phyloP scores from a whole-genome alignment of 176 grass and related monocot species.

The Elymus sibiricus region DNA sequence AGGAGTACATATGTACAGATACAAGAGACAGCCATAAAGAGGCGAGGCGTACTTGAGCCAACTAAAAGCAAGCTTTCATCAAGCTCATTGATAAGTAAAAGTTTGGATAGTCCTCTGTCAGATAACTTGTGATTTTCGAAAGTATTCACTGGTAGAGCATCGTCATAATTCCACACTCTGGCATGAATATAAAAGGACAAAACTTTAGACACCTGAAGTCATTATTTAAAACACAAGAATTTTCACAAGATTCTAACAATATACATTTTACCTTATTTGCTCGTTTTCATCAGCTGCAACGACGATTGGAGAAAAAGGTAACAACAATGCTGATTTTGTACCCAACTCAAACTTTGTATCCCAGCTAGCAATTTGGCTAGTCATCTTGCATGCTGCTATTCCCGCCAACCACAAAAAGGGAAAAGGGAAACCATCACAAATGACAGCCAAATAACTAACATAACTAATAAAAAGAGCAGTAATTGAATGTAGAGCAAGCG shows the following conservation, averaged over 20 bases:
- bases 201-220: conserved; percentile 31
- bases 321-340: conserved; percentile 71
- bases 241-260: not conserved
- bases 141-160: conserved; percentile 65
- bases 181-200: conserved; percentile 16
- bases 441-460: conserved; percentile 19
- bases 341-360: conserved; percentile 87
- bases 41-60: conserved; percentile 65
- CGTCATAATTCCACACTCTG: conserved; percentile 96
- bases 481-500: not conserved
- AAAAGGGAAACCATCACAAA: conserved; percentile 11
- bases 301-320: conserved; percentile 85
- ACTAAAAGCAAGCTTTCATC: conserved; percentile 95
- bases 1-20: conserved; percentile 19
- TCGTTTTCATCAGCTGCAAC: conserved; percentile 97
- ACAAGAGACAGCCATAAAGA: conserved; percentile 4
- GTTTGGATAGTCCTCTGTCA: conserved; percentile 85
- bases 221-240: conserved; percentile 9
- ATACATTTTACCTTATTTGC: conserved; percentile 60
- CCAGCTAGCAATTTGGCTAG: conserved; percentile 94
- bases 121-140: conserved; percentile 82
- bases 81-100: conserved; percentile 92
- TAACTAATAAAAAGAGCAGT: conserved; percentile 25
- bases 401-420: conserved; percentile 15
- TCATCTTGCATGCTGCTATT: conserved; percentile 79